These are phyloP conservation scores for Tuber indicum DNA, from an alignment of 495 filamentous ascomycete genomes.

Conservation along the genomic window DNA sequence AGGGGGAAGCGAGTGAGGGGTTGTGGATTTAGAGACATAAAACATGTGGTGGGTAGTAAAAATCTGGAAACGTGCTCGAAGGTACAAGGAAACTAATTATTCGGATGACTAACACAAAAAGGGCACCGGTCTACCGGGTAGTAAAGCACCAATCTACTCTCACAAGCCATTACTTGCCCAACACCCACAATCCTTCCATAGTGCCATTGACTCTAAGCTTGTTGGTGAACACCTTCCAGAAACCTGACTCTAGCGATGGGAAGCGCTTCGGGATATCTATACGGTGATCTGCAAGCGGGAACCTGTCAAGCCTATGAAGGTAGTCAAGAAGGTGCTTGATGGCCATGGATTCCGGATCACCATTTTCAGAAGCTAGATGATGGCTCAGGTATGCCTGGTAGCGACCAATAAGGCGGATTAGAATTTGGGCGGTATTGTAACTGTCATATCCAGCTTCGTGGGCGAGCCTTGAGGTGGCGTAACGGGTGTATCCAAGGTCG, in stretches of 20 bases:
- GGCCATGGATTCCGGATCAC: slow-evolving; percentile 12
- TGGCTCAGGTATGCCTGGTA: slow-evolving; percentile 30
- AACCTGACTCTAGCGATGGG: slow-evolving; percentile 35
- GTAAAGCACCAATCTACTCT: neutral
- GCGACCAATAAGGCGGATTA: slow-evolving; percentile 45
- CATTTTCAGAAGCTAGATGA: slow-evolving; percentile 32
- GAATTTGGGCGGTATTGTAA: slow-evolving; percentile 56
- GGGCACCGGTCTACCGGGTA: neutral
- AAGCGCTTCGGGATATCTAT: slow-evolving; percentile 9
- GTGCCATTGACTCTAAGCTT: slow-evolving; percentile 61
- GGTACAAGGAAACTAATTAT: neutral
- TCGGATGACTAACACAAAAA: neutral
- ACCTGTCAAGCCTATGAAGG: slow-evolving; percentile 17
- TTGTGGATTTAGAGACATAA: neutral
- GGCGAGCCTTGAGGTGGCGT: slow-evolving; percentile 21
- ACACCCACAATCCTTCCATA: slow-evolving; percentile 51
- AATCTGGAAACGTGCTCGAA: neutral
- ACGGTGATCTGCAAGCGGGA: neutral
- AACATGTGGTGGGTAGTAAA: neutral
- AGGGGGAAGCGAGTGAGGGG: neutral
- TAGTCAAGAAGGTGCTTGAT: slow-evolving; percentile 20
- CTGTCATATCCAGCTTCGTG: slow-evolving; percentile 72
- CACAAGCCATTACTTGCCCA: slow-evolving; percentile 13
- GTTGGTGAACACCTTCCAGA: slow-evolving; percentile 61
- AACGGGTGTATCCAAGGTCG: slow-evolving; percentile 10